Conservation (phyloP, 257 asterid genomes). For the Vinca minor region DNA sequence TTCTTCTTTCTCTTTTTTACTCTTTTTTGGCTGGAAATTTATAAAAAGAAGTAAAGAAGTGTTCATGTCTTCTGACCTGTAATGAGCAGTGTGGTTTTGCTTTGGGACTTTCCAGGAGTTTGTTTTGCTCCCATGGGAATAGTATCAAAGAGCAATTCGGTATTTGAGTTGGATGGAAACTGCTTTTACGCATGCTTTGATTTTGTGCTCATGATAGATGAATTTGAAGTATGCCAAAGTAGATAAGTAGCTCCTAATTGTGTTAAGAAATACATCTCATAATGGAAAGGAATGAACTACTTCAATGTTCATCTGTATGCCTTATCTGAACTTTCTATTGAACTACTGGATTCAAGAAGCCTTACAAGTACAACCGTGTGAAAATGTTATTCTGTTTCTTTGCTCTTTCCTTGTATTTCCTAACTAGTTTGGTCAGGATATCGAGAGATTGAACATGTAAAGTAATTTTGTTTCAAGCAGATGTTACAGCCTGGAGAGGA, state of each 20-base stretch:
- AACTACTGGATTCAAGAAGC: background rate
- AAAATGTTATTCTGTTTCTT: background rate
- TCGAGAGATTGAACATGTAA: slow-evolving; percentile 7
- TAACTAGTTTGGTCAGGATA: slow-evolving; percentile 1
- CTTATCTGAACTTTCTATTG: background rate
- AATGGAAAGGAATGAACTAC: no score
- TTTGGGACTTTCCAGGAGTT: background rate
- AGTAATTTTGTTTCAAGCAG: slow-evolving; percentile 28
- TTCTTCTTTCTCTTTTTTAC: no score
- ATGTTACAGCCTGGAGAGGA: slow-evolving; percentile 59
- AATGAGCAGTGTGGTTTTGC: background rate
- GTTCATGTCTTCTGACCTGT: background rate
- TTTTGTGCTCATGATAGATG: background rate
- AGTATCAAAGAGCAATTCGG: background rate
- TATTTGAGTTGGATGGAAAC: background rate
- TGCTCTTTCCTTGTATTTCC: background rate
- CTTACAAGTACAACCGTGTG: background rate
- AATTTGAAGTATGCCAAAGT: background rate
- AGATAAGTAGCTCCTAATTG: background rate
- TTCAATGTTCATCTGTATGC: no score
- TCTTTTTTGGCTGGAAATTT: background rate
- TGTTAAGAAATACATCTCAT: background rate
- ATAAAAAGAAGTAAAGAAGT: background rate
- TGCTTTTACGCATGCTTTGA: background rate
- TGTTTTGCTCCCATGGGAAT: background rate